A percentile compares a stretch with the other conserved stretches of the same genome.
These are phyloP conservation scores for Termitomyces bulborhizus DNA, from an alignment of 768 basidiomycete species.

Conservation along the genomic window DNA sequence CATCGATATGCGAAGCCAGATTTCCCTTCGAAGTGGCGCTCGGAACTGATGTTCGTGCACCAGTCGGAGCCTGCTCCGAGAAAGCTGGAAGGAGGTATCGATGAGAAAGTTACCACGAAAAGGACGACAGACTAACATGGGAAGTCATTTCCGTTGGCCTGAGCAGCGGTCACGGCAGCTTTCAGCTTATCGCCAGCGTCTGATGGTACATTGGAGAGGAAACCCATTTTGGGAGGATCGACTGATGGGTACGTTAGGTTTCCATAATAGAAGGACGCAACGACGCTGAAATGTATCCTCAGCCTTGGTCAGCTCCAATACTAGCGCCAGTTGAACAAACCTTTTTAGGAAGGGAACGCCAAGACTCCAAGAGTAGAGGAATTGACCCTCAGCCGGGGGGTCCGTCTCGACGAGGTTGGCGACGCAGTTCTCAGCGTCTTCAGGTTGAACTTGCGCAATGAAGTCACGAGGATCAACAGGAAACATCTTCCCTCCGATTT, in stretches of 20 bases:
- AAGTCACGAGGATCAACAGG: slow-evolving; percentile 77
- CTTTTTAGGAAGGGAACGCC: slow-evolving; percentile 74
- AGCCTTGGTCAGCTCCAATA: neutral
- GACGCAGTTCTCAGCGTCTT: slow-evolving; percentile 36
- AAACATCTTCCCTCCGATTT: slow-evolving; percentile 64
- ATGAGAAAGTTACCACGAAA: neutral
- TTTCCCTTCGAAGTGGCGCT: neutral
- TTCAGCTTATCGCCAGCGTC: slow-evolving; percentile 37
- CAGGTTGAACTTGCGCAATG: slow-evolving; percentile 31
- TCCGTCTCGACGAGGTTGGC: slow-evolving; percentile 60
- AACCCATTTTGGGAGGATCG: slow-evolving; percentile 64
- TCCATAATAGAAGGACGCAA: slow-evolving; percentile 68
- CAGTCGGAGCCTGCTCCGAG: slow-evolving; percentile 34
- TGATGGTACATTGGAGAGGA: slow-evolving; percentile 62
- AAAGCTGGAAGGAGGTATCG: neutral
- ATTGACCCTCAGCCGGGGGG: slow-evolving; percentile 49
- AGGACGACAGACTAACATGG: slow-evolving; percentile 22
- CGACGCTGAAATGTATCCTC: slow-evolving; percentile 35
- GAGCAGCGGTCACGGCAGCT: slow-evolving; percentile 22
- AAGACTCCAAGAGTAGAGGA: slow-evolving; percentile 72
- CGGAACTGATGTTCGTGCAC: slow-evolving; percentile 22
- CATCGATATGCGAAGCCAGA: neutral
- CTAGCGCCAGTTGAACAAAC: slow-evolving; percentile 30
- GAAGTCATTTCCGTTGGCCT: slow-evolving; percentile 25
- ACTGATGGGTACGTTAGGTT: slow-evolving; percentile 61